Percentiles rank a stretch among this genome's conserved stretches.
phyloP scores from a whole-genome alignment of 208 protist species.

The Trypanosoma congolense region DNA sequence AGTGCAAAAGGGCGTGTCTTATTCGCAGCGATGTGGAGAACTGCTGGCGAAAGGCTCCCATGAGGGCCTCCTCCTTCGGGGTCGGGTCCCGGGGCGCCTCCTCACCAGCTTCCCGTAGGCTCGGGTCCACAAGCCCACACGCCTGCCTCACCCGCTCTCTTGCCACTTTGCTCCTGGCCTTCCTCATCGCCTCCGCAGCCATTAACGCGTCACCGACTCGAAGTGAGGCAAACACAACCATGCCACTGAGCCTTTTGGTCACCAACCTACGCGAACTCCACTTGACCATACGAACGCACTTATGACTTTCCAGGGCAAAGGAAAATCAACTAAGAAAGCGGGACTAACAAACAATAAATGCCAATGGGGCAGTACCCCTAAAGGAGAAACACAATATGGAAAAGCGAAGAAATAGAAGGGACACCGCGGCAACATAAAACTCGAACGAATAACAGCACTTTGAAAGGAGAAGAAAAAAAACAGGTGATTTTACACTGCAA shows the following conservation, averaged over 20 bases:
- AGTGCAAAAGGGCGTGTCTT: slow-evolving; percentile 6
- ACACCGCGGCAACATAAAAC: too few relatives aligned
- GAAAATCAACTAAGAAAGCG: too few relatives aligned
- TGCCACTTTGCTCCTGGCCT: not conserved
- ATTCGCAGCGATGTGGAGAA: slow-evolving; percentile 1
- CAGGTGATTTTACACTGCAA: too few relatives aligned
- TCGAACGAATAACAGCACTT: too few relatives aligned
- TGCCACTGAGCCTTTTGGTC: not conserved
- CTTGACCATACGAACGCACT: too few relatives aligned
- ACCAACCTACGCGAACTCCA: too few relatives aligned
- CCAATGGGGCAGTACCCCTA: too few relatives aligned
- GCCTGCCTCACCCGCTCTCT: not conserved
- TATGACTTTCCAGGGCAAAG: too few relatives aligned
- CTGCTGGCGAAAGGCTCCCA: slow-evolving; percentile 6
- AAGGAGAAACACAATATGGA: too few relatives aligned
- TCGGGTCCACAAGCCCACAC: not conserved
- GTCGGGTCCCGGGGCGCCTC: not conserved
- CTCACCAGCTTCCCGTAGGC: too few relatives aligned
- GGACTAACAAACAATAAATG: too few relatives aligned
- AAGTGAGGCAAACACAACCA: not conserved
- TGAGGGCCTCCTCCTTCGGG: slow-evolving; percentile 3
- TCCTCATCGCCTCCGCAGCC: not conserved
- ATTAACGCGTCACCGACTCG: not conserved
- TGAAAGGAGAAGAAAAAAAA: not conserved
- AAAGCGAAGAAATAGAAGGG: too few relatives aligned